Percentiles rank a stretch among this genome's conserved stretches.
phyloP scores from a whole-genome alignment of 495 filamentous ascomycete genomes.

The Penicillium taxi region DNA sequence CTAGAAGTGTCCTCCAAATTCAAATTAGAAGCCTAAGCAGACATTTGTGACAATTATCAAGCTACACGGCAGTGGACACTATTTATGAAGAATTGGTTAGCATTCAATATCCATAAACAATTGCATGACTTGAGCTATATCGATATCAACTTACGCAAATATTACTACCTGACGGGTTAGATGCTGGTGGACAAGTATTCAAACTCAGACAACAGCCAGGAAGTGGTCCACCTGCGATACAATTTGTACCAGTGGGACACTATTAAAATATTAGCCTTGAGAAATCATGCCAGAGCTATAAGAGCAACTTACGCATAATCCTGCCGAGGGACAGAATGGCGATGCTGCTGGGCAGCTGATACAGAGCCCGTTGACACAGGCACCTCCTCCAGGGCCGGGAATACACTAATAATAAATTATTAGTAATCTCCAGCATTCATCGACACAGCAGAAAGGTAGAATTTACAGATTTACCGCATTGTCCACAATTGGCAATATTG shows the following conservation, averaged over 20 bases:
- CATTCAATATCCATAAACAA: neutral
- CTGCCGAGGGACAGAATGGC: slow-evolving; percentile 11
- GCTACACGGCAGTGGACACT: slow-evolving; percentile 12
- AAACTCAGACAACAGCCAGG: slow-evolving; percentile 13
- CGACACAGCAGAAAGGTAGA: neutral
- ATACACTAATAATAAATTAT: slow-evolving; percentile 10
- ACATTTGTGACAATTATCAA: slow-evolving; percentile 2
- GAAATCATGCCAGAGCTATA: neutral
- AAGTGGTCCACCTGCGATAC: slow-evolving; percentile 11
- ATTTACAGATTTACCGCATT: slow-evolving; percentile 9
- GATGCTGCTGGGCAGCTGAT: slow-evolving; percentile 5
- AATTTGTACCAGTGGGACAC: slow-evolving; percentile 13
- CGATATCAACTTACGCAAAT: slow-evolving; percentile 15
- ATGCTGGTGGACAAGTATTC: slow-evolving; percentile 12
- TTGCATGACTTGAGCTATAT: neutral
- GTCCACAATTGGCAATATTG: slow-evolving; percentile 11
- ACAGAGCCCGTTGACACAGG: slow-evolving; percentile 10
- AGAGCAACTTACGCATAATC: slow-evolving; percentile 14
- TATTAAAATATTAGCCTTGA: neutral
- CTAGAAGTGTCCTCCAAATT: no score
- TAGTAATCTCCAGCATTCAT: neutral
- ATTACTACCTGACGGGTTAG: slow-evolving; percentile 7
- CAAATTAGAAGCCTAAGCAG: slow-evolving; percentile 7
- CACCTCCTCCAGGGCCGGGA: slow-evolving; percentile 10
- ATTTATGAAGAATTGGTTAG: neutral